phyloP scores from a whole-genome alignment of 495 filamentous ascomycete species.

The Penicillium cinerascens region DNA sequence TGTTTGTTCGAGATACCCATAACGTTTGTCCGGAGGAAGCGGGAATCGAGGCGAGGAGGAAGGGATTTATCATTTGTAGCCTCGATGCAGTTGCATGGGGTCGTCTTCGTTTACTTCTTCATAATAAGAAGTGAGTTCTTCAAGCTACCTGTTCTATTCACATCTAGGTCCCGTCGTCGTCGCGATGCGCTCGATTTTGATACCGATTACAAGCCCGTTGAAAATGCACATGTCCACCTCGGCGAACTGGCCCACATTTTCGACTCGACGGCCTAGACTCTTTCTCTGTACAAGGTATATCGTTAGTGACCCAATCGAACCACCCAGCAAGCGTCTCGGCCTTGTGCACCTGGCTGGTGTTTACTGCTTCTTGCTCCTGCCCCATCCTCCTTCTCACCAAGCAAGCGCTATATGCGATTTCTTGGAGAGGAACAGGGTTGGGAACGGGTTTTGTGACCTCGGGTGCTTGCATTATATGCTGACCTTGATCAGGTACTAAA shows the following conservation, averaged over 20 bases:
- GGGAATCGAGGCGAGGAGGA: not conserved
- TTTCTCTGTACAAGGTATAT: constrained; percentile 8
- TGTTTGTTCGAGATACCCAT: constrained; percentile 13
- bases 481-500: not conserved
- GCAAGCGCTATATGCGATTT: constrained; percentile 39
- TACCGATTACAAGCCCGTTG: not conserved
- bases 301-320: constrained; percentile 14
- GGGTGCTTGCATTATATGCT: not conserved
- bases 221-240: not conserved
- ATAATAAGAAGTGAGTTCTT: not conserved
- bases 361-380: constrained; percentile 6
- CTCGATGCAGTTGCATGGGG: not conserved
- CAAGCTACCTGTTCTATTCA: not conserved
- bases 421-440: constrained; percentile 38
- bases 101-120: not conserved
- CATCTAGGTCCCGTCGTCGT: constrained; percentile 3
- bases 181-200: not conserved
- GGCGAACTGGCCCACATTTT: not conserved
- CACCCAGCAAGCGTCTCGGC: not conserved
- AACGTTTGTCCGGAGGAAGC: constrained; percentile 1
- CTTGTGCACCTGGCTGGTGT: constrained; percentile 1
- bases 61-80: not conserved
- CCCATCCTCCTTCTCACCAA: constrained; percentile 40
- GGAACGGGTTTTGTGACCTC: not conserved
- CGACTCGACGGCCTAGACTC: not conserved